phyloP scores from a whole-genome alignment of 345 rosid genomes.

The Psidium guajava region DNA sequence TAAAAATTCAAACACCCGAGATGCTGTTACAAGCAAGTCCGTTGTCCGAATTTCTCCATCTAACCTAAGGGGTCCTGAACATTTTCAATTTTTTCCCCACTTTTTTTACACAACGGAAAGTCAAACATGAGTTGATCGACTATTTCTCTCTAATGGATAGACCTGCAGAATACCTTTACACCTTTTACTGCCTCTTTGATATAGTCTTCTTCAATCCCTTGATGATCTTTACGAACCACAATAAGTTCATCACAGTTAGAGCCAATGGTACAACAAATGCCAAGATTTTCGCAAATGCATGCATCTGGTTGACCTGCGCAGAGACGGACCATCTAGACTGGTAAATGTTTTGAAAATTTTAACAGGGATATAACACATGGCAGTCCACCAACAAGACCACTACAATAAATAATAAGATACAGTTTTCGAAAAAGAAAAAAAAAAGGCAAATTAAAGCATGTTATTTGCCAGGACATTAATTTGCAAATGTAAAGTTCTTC shows the following conservation, averaged over 20 bases:
- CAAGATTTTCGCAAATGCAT: conserved; percentile 15
- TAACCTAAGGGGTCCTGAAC: background rate
- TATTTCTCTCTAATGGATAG: background rate
- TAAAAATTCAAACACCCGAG: background rate
- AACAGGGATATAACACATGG: background rate
- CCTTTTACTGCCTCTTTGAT: conserved; percentile 34
- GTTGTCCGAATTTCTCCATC: background rate
- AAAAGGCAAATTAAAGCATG: background rate
- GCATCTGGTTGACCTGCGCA: conserved; percentile 32
- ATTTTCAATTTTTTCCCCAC: background rate
- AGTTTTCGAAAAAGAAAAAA: background rate
- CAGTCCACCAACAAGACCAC: background rate
- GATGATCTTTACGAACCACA: conserved; percentile 51
- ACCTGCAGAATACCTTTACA: background rate
- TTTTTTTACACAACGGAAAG: background rate
- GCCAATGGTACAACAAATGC: conserved; percentile 20
- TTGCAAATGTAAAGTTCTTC: background rate
- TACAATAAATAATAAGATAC: background rate
- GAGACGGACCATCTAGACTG: background rate
- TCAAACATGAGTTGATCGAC: background rate
- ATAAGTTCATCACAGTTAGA: conserved; percentile 36
- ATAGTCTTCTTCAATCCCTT: conserved; percentile 45
- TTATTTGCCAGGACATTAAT: background rate
- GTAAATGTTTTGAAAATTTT: background rate
- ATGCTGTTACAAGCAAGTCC: background rate